A percentile compares a stretch with the other conserved stretches of the same genome.
Evolutionary conservation across 352 stramenopile genomes (phyloP).

Genomic region (Phytophthora multivora): DNA sequence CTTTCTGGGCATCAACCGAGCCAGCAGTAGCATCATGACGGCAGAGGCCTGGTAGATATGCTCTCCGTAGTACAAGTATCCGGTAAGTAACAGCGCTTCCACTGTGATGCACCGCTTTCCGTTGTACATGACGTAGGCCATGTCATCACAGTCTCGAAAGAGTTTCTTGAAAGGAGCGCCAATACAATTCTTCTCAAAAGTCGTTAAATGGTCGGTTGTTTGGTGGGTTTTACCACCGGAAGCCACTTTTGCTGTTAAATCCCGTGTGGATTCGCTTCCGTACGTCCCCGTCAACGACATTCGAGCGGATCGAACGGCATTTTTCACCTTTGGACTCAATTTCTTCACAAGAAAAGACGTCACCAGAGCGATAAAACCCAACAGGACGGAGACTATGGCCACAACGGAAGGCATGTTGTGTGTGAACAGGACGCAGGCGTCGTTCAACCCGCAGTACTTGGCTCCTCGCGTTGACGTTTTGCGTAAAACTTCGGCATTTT

Average conservation of each 20-base stretch:
- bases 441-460: constrained; percentile 20
- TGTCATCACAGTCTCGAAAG: constrained; percentile 24
- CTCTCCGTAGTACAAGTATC: constrained; percentile 18
- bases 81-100: constrained; percentile 24
- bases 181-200: constrained; percentile 20
- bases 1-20: constrained; percentile 5
- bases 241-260: not conserved
- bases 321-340: constrained; percentile 5
- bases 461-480: constrained; percentile 4
- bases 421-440: constrained; percentile 25
- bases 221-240: not conserved
- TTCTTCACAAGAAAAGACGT: constrained; percentile 7
- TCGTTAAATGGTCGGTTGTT: constrained; percentile 2
- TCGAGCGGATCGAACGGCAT: not conserved
- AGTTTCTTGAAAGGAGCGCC: constrained; percentile 9
- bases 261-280: not conserved
- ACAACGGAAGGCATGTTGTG: constrained; percentile 11
- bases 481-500: not conserved
- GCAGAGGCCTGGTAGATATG: constrained; percentile 23
- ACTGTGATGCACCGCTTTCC: constrained; percentile 7
- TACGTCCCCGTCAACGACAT: not conserved
- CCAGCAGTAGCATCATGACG: constrained; percentile 14
- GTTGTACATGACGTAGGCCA: constrained; percentile 16
- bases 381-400: not conserved
- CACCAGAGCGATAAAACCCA: constrained; percentile 1